Percentiles rank a stretch among this genome's conserved stretches.
Conservation (phyloP, 176 grass and related monocot species). For the Eleusine indica region DNA sequence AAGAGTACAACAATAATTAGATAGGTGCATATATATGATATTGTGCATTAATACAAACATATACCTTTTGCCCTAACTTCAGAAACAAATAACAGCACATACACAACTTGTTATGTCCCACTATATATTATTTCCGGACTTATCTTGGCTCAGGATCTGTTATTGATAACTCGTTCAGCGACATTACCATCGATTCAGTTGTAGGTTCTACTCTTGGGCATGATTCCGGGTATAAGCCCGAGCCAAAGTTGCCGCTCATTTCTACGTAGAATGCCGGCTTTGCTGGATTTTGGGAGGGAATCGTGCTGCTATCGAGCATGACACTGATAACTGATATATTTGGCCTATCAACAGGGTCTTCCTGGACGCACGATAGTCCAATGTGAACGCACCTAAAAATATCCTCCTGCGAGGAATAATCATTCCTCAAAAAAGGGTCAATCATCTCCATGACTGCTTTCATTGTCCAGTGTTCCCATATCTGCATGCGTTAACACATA, state of each 20-base stretch:
- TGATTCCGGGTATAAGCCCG: background rate
- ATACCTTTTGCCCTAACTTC: too few relatives aligned
- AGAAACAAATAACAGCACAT: background rate
- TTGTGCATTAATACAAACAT: too few relatives aligned
- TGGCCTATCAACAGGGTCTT: conserved; percentile 25
- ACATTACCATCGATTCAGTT: background rate
- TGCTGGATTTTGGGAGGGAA: background rate
- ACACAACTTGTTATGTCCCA: background rate
- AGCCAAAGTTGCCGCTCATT: background rate
- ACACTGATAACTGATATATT: background rate
- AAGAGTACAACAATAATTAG: too few relatives aligned
- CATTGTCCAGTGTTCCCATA: conserved; percentile 31
- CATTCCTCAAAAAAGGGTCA: background rate
- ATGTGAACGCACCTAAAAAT: conserved; percentile 29
- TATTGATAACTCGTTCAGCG: conserved; percentile 16
- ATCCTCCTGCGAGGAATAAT: background rate
- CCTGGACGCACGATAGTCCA: conserved; percentile 18
- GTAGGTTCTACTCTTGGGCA: background rate
- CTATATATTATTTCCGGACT: background rate
- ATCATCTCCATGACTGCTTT: background rate
- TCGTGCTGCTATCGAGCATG: background rate
- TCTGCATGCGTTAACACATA: background rate
- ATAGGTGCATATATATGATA: too few relatives aligned
- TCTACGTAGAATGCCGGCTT: conserved; percentile 21
- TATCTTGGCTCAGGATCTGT: conserved; percentile 39